Conservation (phyloP, 257 asterid genomes). For the Petrea volubilis region DNA sequence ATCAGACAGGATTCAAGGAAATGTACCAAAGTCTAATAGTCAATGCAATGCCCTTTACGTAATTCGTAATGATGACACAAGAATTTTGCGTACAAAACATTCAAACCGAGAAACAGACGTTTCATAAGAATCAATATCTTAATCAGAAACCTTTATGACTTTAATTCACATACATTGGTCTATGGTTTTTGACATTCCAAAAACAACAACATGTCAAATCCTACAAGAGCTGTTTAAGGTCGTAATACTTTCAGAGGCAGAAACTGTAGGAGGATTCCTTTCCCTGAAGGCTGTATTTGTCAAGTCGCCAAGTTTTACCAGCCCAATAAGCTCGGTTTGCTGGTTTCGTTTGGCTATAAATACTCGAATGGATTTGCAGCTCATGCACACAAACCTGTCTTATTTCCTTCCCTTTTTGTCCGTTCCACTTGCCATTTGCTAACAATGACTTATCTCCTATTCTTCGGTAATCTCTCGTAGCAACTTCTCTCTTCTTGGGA, state of each 20-base stretch:
- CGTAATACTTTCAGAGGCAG: conserved; percentile 11
- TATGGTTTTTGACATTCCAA: conserved; percentile 29
- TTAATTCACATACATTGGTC: conserved; percentile 21
- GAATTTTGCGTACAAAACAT: conserved; percentile 24
- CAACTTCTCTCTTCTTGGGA: conserved; percentile 39
- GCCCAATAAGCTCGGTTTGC: not conserved
- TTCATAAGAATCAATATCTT: too few species aligned
- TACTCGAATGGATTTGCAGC: conserved; percentile 22
- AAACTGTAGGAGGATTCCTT: conserved; percentile 28
- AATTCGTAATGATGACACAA: conserved; percentile 32
- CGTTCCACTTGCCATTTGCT: conserved; percentile 5
- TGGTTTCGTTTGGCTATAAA: conserved; percentile 38
- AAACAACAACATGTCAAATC: not conserved
- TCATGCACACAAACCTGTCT: conserved; percentile 29
- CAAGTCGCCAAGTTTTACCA: conserved; percentile 35
- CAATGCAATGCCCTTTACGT: not conserved
- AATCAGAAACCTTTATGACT: not conserved
- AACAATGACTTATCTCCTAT: conserved; percentile 32
- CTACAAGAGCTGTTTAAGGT: not conserved
- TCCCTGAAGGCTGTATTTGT: conserved; percentile 25
- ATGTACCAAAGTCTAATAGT: not conserved
- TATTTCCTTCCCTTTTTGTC: conserved; percentile 22
- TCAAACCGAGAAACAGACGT: not conserved
- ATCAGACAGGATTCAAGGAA: not conserved
- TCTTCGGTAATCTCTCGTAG: conserved; percentile 26